A percentile compares a stretch with the other conserved stretches of the same genome.
Conservation (phyloP, 2,329 filamentous ascomycete genomes). For the Thelonectria discophora region DNA sequence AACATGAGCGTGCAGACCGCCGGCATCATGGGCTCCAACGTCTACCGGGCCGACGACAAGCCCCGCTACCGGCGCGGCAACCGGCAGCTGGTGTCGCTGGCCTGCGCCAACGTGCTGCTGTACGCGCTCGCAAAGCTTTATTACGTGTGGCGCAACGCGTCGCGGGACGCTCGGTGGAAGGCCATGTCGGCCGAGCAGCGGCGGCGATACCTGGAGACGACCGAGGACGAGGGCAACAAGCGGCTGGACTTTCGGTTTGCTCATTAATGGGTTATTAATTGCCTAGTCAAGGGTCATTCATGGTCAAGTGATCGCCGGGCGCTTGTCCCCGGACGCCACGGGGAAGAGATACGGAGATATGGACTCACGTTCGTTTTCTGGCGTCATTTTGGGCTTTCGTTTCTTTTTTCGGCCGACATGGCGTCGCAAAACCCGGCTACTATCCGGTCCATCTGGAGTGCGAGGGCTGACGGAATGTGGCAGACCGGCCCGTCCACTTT, state of each 20-base stretch:
- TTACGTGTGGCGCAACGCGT: slow-evolving; percentile 51
- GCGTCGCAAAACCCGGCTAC: slow-evolving; percentile 11
- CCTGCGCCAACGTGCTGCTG: slow-evolving; percentile 42
- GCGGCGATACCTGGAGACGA: slow-evolving; percentile 21
- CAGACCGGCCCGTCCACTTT: slow-evolving; percentile 11
- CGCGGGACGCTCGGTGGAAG: slow-evolving; percentile 21
- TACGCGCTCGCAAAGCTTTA: slow-evolving; percentile 53
- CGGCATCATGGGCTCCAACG: slow-evolving; percentile 55
- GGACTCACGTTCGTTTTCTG: slow-evolving; percentile 5
- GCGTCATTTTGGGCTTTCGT: background rate
- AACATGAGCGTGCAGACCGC: slow-evolving; percentile 57
- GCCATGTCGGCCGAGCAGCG: slow-evolving; percentile 22
- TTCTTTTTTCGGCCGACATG: background rate
- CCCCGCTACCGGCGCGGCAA: slow-evolving; percentile 57
- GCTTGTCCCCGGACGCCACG: background rate
- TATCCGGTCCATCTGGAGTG: slow-evolving; percentile 18
- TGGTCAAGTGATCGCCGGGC: too few relatives aligned
- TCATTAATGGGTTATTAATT: background rate
- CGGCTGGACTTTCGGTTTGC: slow-evolving; percentile 28
- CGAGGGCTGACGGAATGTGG: slow-evolving; percentile 6
- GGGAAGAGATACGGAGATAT: background rate
- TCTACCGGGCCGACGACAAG: slow-evolving; percentile 57
- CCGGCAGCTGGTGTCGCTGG: slow-evolving; percentile 41
- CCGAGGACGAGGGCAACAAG: slow-evolving; percentile 24
- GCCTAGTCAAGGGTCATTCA: too few relatives aligned